Evolutionary conservation across 495 filamentous ascomycete species (phyloP).

Genomic region (Pseudevernia furfuracea): DNA sequence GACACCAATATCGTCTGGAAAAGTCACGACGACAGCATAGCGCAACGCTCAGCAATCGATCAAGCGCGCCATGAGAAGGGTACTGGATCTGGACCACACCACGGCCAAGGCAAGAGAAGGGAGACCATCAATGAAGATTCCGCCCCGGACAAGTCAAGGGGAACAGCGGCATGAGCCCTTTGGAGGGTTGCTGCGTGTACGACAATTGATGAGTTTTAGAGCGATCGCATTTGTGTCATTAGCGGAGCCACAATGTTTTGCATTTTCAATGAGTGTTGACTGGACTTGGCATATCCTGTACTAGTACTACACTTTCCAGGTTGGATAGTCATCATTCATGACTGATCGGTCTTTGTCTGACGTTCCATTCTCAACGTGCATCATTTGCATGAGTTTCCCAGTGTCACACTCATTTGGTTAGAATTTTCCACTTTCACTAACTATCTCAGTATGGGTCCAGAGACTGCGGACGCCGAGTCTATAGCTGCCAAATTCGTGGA

Average conservation of each 20-base stretch:
- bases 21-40: conserved; percentile 77
- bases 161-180: conserved; percentile 12
- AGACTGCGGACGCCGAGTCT: neutral
- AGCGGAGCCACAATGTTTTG: conserved; percentile 19
- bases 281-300: conserved; percentile 9
- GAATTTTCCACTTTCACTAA: too few species aligned
- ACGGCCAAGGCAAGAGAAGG: conserved; percentile 43
- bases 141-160: conserved; percentile 40
- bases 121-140: conserved; percentile 41
- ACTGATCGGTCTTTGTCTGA: neutral
- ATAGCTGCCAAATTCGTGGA: neutral
- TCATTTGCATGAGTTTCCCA: neutral
- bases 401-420: neutral
- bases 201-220: conserved; percentile 24
- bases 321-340: conserved; percentile 9
- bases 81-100: conserved; percentile 39
- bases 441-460: neutral
- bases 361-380: neutral
- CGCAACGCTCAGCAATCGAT: conserved; percentile 72
- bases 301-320: neutral
- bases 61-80: conserved; percentile 74
- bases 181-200: conserved; percentile 18
- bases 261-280: conserved; percentile 12
- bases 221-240: conserved; percentile 19
- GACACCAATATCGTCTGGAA: conserved; percentile 94